Evolutionary conservation across 441 rosid genomes (phyloP).

Genomic region (Biscutella laevigata): DNA sequence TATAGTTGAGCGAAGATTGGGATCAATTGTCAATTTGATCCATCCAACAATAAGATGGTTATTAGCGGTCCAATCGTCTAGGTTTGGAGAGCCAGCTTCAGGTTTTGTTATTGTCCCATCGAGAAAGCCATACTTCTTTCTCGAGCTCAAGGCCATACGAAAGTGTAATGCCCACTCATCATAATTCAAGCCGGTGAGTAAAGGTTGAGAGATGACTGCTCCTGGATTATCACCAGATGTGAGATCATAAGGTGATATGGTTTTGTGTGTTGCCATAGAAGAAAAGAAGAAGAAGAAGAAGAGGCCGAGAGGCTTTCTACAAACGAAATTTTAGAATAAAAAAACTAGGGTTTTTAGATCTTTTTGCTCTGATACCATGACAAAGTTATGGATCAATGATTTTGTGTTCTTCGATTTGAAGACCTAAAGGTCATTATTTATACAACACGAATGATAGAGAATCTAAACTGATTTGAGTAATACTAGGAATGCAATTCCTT

Average conservation of each 20-base stretch:
- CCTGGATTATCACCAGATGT: background rate
- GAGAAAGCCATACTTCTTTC: background rate
- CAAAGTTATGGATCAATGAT: too few relatives aligned
- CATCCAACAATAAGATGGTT: background rate
- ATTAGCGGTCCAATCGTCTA: background rate
- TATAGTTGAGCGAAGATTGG: background rate
- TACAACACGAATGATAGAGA: too few relatives aligned
- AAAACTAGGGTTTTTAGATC: too few relatives aligned
- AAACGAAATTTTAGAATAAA: too few relatives aligned
- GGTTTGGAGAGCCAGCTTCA: rapidly evolving
- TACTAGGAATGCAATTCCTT: too few relatives aligned
- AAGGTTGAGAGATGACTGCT: background rate
- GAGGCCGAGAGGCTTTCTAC: too few relatives aligned
- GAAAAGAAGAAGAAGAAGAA: too few relatives aligned
- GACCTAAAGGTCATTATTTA: too few relatives aligned
- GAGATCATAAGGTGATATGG: background rate
- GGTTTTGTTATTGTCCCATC: background rate
- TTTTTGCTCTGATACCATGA: too few relatives aligned
- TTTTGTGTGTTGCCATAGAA: background rate
- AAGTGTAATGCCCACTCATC: background rate
- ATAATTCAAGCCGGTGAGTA: background rate
- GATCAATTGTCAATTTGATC: background rate
- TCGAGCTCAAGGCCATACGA: background rate
- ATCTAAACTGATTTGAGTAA: too few relatives aligned
- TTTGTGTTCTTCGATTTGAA: too few relatives aligned